phyloP scores from a whole-genome alignment of 2,329 filamentous ascomycete species.

The Capronia americana region DNA sequence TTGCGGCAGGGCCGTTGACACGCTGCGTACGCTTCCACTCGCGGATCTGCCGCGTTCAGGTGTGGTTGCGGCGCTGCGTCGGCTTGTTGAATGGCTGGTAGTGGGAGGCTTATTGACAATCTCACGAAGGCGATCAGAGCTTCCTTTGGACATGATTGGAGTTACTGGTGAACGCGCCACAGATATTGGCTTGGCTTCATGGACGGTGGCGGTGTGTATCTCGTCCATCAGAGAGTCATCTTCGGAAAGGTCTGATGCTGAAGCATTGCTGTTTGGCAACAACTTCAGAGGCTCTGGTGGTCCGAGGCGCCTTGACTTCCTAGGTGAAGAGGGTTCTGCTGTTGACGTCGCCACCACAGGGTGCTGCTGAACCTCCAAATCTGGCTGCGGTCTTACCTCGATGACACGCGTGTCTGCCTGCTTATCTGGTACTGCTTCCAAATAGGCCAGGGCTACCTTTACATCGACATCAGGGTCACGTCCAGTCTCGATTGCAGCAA shows the following conservation, averaged over 20 bases:
- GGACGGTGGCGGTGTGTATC: constrained; percentile 77
- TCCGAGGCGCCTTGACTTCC: constrained; percentile 17
- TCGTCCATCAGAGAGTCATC: constrained; percentile 87
- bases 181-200: constrained; percentile 80
- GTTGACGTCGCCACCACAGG: not conserved
- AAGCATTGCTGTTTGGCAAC: constrained; percentile 44
- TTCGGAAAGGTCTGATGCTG: constrained; percentile 61
- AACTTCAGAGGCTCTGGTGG: constrained; percentile 31
- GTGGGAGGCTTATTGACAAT: constrained; percentile 31
- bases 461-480: not conserved
- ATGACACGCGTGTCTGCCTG: not conserved
- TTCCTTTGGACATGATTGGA: constrained; percentile 60
- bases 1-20: constrained; percentile 37
- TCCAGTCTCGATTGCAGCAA: not conserved
- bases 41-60: constrained; percentile 28
- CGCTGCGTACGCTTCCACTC: constrained; percentile 35
- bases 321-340: constrained; percentile 1
- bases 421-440: constrained; percentile 7
- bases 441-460: constrained; percentile 10
- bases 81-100: constrained; percentile 10
- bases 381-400: constrained; percentile 1
- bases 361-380: not conserved
- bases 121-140: constrained; percentile 33
- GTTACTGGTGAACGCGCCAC: constrained; percentile 84
- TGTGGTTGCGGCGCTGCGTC: constrained; percentile 30